These are phyloP conservation scores for Nemania serpens DNA, from an alignment of 2,329 filamentous ascomycete species.

Conservation along the genomic window DNA sequence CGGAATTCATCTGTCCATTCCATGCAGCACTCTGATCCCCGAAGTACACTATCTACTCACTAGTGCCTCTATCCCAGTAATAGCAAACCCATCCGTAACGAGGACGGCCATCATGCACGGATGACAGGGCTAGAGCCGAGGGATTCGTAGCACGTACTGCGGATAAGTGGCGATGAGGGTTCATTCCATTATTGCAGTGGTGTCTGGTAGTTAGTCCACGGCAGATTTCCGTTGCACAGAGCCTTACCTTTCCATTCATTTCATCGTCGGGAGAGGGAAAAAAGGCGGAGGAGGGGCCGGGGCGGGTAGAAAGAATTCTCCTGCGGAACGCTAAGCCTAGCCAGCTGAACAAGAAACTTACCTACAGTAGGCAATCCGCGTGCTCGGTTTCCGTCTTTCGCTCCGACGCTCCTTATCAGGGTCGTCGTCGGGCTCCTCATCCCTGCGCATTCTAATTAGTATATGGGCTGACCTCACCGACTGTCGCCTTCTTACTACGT, in stretches of 20 bases:
- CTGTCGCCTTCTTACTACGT: neutral
- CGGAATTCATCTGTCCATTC: too few relatives aligned
- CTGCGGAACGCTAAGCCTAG: slow-evolving; percentile 3
- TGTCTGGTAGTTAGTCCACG: neutral
- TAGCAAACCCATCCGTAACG: neutral
- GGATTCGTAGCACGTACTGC: slow-evolving; percentile 5
- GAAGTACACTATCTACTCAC: neutral
- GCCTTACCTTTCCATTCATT: neutral
- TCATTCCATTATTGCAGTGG: slow-evolving; percentile 14
- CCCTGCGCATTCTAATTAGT: slow-evolving; percentile 1
- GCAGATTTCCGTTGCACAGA: slow-evolving; percentile 10
- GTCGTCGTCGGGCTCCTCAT: neutral
- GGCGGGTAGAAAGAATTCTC: neutral
- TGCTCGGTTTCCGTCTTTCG: neutral
- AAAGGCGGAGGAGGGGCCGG: too few relatives aligned
- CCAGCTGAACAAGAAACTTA: neutral
- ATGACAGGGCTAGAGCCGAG: slow-evolving; percentile 16
- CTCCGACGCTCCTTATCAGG: neutral
- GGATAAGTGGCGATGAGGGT: neutral
- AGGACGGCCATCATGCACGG: slow-evolving; percentile 11
- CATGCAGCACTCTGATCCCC: neutral
- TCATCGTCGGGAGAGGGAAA: neutral
- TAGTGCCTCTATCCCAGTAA: neutral
- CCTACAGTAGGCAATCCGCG: neutral
- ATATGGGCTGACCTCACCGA: neutral